Evolutionary conservation across 352 stramenopile genomes (phyloP), one percentile per base, ranked within the genome.

Genomic region (Pythium aristosporum): DNA sequence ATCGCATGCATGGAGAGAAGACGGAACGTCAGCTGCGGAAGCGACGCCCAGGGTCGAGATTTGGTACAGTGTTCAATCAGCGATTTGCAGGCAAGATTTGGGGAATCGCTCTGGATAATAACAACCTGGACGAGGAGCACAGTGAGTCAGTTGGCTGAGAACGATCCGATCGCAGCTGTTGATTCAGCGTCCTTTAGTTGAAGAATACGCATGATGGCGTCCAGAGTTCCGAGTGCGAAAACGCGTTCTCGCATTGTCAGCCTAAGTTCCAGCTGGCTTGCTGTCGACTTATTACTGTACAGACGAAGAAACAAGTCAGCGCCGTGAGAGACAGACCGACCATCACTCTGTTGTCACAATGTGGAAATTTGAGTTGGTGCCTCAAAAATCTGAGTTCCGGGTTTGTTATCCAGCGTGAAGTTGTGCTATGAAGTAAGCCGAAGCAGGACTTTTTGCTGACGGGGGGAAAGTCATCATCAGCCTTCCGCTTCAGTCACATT

Each of bases 261-360:
- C 42, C 42, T 48, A 5, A 2, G 25, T 25, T 48, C 42, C 42
- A 48, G 1, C 42, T 48, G 42, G 42, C 8, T 48, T 42, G 37
- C 37, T 42, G 15, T 16, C 15, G 10, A 18, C 37, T 42, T 42
- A 16, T 42, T 18, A 16, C 15, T 12, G 37, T 42, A 16, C 37
- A 42, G 2, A 12, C 10, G 37, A 42, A 18, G 44, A 11, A 18
- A 28, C 18, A 36, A 58, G 52, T 58, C 52, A 58, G 50, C 32
- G 4, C 50, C 2, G 32, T 32, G 36, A 58, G 52, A 58, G 52
- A 58, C 52, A 58, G 52, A 21, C 10, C 32, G 57, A 64, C 57
- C 57, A 64, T 57, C 57, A 64, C 48, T 56, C 47, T 64, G 57
- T 64, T 46, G 57, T 64, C 46, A 12, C 13, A 42, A 57, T 57